phyloP scores from a whole-genome alignment of 371 early-diverging fungal genomes.

The Syncephalastrum monosporum region DNA sequence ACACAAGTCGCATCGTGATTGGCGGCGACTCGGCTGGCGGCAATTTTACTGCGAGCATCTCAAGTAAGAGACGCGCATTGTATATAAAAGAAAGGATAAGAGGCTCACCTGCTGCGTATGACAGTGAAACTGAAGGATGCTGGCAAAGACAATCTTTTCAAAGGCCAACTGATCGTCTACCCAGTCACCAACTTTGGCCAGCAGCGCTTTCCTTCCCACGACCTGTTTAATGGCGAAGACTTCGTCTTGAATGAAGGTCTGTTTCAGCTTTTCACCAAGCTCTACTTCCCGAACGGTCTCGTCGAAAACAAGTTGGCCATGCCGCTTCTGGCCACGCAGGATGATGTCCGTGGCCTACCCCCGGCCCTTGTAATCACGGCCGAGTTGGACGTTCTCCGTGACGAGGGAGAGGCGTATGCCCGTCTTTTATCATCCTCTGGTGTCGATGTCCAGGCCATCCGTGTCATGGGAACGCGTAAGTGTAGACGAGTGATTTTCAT shows the following conservation, averaged over 20 bases:
- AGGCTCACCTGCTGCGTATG: background rate
- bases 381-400: constrained; percentile 18
- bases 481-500: background rate
- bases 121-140: constrained; percentile 12
- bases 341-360: constrained; percentile 17
- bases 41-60: constrained; percentile 13
- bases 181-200: background rate
- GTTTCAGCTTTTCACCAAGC: background rate
- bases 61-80: constrained; percentile 3
- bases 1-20: constrained; percentile 12
- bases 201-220: constrained; percentile 4
- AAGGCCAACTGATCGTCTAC: constrained; percentile 17
- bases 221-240: constrained; percentile 13
- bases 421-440: constrained; percentile 16
- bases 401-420: constrained; percentile 23
- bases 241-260: constrained; percentile 7
- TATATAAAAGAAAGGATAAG: background rate
- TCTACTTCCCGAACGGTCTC: constrained; percentile 4
- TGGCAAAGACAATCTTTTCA: constrained; percentile 7
- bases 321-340: constrained; percentile 13
- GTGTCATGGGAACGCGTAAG: constrained; percentile 18
- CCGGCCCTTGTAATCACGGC: constrained; percentile 22
- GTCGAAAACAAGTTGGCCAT: background rate
- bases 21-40: constrained; percentile 25
- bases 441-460: constrained; percentile 10